Evolutionary conservation across 495 filamentous ascomycete genomes (phyloP), one percentile per base, ranked within the genome.

Genomic region (Podospora appendiculata): DNA sequence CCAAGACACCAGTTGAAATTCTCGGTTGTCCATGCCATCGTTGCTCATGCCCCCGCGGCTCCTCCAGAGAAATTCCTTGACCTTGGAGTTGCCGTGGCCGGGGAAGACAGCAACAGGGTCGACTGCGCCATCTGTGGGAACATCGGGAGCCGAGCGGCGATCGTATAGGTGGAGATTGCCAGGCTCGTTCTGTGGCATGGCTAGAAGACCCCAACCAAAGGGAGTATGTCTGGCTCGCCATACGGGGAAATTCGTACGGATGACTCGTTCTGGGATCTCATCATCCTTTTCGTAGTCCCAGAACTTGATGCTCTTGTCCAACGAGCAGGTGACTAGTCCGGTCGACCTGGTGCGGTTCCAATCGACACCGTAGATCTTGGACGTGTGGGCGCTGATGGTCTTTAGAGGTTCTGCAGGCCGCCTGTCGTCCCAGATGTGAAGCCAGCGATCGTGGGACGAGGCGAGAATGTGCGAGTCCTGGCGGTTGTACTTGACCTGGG

Each of bases 181-280:
- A 45, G 91, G 89, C 40, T 87, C 87, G 57, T 88, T 83, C 61
- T 95, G 88, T 4, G 92, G 89, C 89, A 96, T 95, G 32, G 90
- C 91, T 36, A 96, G 67, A 7, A 96, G 70, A 25, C 91, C 91
- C 65, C 80, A 84, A 9, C 89, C 89, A 64, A 96, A 96, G 0
- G 92, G 92, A 2, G 92, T 94, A 59, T 96, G 90, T n/a, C 92
- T 78, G 19, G 92, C 91, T 53, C 92, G 75, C 90, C 90, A 95
- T 19, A 95, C 85, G 3, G 92, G 92, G 61, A 93, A 95, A 3
- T 86, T 81, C 4, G 90, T 90, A 32, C 76, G 72, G 34, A 96
- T 88, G 16, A 88, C 74, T 32, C 87, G 79, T 58, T 91, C 85
- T 0, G 89, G 86, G 7, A 70, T 67, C 54, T 87, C 80, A 11